phyloP scores from a whole-genome alignment of 2,329 filamentous ascomycete species.

The Venturia pyrina region DNA sequence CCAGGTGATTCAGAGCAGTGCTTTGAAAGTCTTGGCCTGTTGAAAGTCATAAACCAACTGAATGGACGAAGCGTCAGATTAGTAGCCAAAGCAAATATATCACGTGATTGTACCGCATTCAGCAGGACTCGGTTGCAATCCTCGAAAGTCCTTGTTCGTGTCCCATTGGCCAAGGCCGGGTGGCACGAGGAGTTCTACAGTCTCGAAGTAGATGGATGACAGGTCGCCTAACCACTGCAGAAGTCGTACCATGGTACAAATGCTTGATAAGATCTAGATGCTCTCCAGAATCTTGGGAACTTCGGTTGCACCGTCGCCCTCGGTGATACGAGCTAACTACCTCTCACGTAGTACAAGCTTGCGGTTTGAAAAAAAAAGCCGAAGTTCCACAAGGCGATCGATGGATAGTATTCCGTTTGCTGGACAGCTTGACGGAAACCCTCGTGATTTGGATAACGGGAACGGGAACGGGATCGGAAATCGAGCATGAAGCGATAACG shows the following conservation, averaged over 20 bases:
- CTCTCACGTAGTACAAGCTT: no score
- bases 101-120: neutral
- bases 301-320: neutral
- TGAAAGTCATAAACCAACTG: no score
- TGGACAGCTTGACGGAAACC: neutral
- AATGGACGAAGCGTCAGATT: no score
- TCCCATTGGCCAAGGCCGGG: neutral
- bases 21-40: no score
- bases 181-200: neutral
- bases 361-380: neutral
- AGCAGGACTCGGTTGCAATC: neutral
- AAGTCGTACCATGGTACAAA: constrained; percentile 2
- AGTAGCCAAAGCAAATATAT: neutral
- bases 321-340: neutral
- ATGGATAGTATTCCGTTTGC: neutral
- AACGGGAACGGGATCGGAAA: neutral
- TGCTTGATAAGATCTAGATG: neutral
- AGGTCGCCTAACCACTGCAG: neutral
- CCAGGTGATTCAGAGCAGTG: no score
- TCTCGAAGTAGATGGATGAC: neutral
- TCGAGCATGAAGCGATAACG: neutral
- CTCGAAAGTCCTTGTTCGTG: neutral
- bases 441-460: neutral
- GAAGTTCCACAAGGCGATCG: neutral
- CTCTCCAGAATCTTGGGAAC: neutral